Conservation (phyloP, 2,329 filamentous ascomycete species). For the Plectosphaerella cucumerina region DNA sequence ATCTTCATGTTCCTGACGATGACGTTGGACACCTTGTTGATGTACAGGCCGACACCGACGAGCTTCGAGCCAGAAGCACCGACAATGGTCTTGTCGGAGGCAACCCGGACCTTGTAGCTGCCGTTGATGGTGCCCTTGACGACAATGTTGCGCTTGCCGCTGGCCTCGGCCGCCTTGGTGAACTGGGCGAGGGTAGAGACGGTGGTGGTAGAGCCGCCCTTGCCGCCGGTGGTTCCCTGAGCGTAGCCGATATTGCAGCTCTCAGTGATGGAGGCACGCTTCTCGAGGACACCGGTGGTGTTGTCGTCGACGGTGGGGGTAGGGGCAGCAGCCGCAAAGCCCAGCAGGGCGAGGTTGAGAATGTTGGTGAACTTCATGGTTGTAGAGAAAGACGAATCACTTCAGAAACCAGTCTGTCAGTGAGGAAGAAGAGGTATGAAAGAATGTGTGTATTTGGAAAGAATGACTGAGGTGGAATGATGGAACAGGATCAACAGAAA, state of each 20-base stretch:
- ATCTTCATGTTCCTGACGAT: slow-evolving; percentile 60
- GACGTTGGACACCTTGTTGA: slow-evolving; percentile 51
- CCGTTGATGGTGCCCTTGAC: slow-evolving; percentile 36
- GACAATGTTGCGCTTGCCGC: slow-evolving; percentile 35
- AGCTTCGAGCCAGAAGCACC: slow-evolving; percentile 32
- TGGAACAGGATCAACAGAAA: too few relatives aligned
- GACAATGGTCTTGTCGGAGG: slow-evolving; percentile 41
- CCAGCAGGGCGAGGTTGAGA: slow-evolving; percentile 20
- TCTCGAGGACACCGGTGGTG: slow-evolving; percentile 21
- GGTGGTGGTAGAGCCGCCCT: slow-evolving; percentile 45
- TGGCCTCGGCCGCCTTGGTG: slow-evolving; percentile 39
- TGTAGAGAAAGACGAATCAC: background rate
- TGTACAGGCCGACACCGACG: slow-evolving; percentile 44
- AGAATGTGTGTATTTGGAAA: background rate
- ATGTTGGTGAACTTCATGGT: slow-evolving; percentile 27
- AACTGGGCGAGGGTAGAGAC: slow-evolving; percentile 42
- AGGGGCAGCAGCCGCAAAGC: slow-evolving; percentile 22
- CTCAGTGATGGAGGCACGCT: slow-evolving; percentile 31
- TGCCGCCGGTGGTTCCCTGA: slow-evolving; percentile 41
- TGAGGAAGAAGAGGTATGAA: background rate
- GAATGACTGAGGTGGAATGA: background rate
- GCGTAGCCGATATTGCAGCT: slow-evolving; percentile 30
- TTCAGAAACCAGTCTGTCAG: background rate
- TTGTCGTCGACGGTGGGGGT: slow-evolving; percentile 22
- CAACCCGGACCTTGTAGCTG: slow-evolving; percentile 34